Base-by-base conservation (phyloP, 129 eudicot species). In the Scalesia atractyloides region DNA sequence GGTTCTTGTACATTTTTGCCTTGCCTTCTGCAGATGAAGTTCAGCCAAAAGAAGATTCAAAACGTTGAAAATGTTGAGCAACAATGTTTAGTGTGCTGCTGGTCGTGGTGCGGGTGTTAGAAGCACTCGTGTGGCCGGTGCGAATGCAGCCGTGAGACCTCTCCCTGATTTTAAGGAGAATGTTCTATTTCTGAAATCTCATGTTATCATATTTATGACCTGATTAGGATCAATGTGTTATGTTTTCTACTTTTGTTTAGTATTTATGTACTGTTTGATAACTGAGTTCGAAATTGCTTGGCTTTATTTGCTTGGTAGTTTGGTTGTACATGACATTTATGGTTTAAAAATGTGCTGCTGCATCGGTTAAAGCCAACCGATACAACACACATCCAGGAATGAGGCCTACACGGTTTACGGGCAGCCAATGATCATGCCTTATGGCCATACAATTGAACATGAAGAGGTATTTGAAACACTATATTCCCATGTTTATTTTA, bases 131-230 rank as follows among this genome's bases (percentile, higher is more conserved):
- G 79, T 52, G 17, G 82, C 93, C 17, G 91, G 84, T 30, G 82
- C 87, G 9, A 84, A 79, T 81, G 88, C 92, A 26, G 90, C 89
- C 6, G 97, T 91, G 10, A 75, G 93, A 33, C 93, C 96, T 19
- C 88, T 91, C n/a, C 97, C 97, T 43, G 86, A 90, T 7, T 89
- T 91, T 36, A 88, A 73, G 84, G 97, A 91, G 75, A 91, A 91
- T 91, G 97, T 91, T 91, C 57, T 91, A 91, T 73, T 91, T 96
- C 58, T 91, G 73, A 58, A n/a, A 30, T 30, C 34, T 4, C 34
- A 30, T 22, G 26, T 22, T 22, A 22, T 22, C 26, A 22, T 22
- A 22, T 22, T 22, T 22, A 22, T 22, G 26, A 22, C 26, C 26
- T 22, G 26, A 22, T 22, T 22, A 2, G 26, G 26, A 22, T 22